Percentiles rank a stretch among this genome's conserved stretches.
Conservation (phyloP, 768 basidiomycete genomes). For the Calocybe gangraenosa region DNA sequence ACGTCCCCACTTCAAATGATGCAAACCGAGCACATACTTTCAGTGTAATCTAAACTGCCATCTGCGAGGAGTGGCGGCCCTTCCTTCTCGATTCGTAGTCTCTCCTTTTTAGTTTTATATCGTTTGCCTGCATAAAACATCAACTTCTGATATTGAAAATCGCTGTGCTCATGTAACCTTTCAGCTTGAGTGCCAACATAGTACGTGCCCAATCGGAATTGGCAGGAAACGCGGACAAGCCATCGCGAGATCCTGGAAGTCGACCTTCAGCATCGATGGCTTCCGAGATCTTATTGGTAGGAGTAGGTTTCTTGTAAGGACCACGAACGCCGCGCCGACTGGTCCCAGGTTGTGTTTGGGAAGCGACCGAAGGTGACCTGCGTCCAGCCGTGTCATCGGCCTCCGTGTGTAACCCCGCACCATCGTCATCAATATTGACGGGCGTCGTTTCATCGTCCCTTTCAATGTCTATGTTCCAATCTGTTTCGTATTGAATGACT, state of each 20-base stretch:
- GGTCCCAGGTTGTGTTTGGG: constrained; percentile 33
- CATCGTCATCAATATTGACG: constrained; percentile 37
- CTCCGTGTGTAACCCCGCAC: constrained; percentile 40
- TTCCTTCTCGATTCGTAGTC: constrained; percentile 70
- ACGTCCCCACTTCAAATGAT: too few relatives aligned
- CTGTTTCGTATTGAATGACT: constrained; percentile 78
- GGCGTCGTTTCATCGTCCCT: constrained; percentile 50
- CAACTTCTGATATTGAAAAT: not conserved
- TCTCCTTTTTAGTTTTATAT: constrained; percentile 79
- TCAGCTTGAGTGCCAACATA: constrained; percentile 72
- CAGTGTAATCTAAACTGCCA: constrained; percentile 73
- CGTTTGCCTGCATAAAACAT: constrained; percentile 50
- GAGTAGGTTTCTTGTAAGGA: constrained; percentile 44
- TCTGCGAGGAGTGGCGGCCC: constrained; percentile 69
- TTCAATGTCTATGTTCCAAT: constrained; percentile 82
- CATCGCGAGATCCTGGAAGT: constrained; percentile 74
- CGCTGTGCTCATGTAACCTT: constrained; percentile 39
- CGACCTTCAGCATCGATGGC: constrained; percentile 66
- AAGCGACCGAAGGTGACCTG: constrained; percentile 44
- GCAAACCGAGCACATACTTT: too few relatives aligned
- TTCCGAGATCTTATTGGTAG: constrained; percentile 29
- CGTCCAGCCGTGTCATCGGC: constrained; percentile 37
- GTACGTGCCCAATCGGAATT: constrained; percentile 68
- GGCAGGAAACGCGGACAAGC: constrained; percentile 67
- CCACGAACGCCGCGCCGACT: constrained; percentile 45